These are phyloP conservation scores for Fusarium sp. DNA, from an alignment of 2,329 filamentous ascomycete species.

Conservation along the genomic window DNA sequence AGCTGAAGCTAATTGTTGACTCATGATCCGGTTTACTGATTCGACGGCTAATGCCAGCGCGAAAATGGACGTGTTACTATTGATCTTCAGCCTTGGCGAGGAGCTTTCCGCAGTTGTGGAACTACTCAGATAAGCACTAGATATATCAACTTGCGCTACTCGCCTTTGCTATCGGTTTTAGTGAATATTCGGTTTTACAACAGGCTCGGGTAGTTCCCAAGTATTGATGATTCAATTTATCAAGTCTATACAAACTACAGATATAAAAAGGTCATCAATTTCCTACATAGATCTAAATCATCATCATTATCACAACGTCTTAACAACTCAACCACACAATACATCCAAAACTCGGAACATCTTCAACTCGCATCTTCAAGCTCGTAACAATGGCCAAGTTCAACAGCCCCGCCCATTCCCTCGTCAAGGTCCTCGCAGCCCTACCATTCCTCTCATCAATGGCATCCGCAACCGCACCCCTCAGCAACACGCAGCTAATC, in stretches of 20 bases:
- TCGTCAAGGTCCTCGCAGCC: neutral
- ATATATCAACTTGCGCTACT: neutral
- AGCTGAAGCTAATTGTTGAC: neutral
- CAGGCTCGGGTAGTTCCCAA: neutral
- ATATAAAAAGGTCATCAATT: neutral
- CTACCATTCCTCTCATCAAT: neutral
- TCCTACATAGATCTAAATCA: rapidly evolving
- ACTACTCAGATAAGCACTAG: neutral
- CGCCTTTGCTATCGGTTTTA: neutral
- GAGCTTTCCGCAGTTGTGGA: neutral
- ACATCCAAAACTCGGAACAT: neutral
- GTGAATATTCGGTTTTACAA: neutral
- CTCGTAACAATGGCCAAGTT: neutral
- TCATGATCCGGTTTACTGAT: neutral
- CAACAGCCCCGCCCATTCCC: neutral
- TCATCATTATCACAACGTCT: neutral
- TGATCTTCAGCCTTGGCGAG: neutral
- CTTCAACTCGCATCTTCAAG: neutral
- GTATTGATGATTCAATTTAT: rapidly evolving
- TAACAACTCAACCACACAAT: neutral
- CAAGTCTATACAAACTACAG: neutral
- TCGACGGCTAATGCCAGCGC: neutral
- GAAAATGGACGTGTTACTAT: neutral
- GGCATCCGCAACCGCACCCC: neutral
- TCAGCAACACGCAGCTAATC: neutral